These are phyloP conservation scores for Diphasiastrum complanatum DNA, from an alignment of 83 land plant species.

Conservation along the genomic window DNA sequence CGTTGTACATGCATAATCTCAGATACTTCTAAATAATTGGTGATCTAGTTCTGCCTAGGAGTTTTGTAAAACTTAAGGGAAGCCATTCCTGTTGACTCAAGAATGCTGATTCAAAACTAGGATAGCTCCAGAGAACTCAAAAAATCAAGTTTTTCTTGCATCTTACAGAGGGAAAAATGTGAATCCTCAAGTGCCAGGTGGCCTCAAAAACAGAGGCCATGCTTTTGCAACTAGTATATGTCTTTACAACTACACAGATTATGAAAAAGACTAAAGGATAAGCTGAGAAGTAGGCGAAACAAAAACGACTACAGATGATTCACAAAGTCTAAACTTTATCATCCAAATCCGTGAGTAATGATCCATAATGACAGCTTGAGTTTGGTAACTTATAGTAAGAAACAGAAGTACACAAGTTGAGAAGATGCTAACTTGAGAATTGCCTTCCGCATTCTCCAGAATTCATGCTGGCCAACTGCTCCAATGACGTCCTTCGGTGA, in stretches of 20 bases:
- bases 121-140: no score
- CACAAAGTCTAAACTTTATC: not conserved
- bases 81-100: no score
- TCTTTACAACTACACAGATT: not conserved
- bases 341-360: not conserved
- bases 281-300: not conserved
- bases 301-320: not conserved
- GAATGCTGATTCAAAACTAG: no score
- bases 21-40: no score
- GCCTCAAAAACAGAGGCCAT: no score
- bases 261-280: not conserved
- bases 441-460: conserved; percentile 33
- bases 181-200: no score
- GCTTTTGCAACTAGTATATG: no score
- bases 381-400: not conserved
- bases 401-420: not conserved
- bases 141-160: no score
- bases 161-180: no score
- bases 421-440: conserved; percentile 20
- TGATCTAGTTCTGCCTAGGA: no score
- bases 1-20: not conserved
- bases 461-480: conserved; percentile 33
- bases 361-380: not conserved
- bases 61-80: no score
- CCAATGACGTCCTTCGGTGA: conserved; percentile 25